A percentile compares a stretch with the other conserved stretches of the same genome.
phyloP scores from a whole-genome alignment of 768 basidiomycete species.

The Lepiota venenata region DNA sequence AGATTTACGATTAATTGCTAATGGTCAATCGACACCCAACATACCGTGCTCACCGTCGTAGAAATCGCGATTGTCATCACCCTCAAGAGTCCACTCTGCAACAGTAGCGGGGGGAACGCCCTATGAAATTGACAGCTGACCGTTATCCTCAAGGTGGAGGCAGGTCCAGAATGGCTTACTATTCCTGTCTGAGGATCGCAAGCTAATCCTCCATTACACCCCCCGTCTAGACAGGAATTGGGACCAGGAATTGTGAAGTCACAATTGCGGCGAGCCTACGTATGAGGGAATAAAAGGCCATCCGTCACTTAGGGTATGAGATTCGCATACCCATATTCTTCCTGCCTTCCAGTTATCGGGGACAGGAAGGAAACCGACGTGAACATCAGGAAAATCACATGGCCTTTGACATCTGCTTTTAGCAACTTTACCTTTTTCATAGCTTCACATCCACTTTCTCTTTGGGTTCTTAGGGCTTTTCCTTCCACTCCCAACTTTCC shows the following conservation, averaged over 20 bases:
- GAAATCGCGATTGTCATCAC: constrained; percentile 37
- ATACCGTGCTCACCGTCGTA: constrained; percentile 47
- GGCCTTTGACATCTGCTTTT: no score
- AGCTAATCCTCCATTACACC: constrained; percentile 59
- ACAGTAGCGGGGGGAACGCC: constrained; percentile 63
- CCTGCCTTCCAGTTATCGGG: constrained; percentile 64
- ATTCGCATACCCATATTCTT: constrained; percentile 42
- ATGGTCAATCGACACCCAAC: no score
- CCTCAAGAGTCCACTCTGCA: constrained; percentile 62
- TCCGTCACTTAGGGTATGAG: neutral
- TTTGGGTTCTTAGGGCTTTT: no score
- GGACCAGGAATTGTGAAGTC: constrained; percentile 48
- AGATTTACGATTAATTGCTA: neutral
- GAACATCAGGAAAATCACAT: no score
- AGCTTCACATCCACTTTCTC: no score
- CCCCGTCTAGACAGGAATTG: constrained; percentile 53
- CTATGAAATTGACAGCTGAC: constrained; percentile 7
- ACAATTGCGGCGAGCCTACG: constrained; percentile 55
- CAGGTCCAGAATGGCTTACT: constrained; percentile 18
- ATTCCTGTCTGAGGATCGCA: constrained; percentile 48
- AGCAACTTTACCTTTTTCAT: no score
- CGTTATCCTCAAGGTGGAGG: neutral
- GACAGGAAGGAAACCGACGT: constrained; percentile 43
- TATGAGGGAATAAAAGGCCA: neutral
- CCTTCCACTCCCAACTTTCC: no score